phyloP scores from a whole-genome alignment of 129 eudicot species.

The Mikania micrantha region DNA sequence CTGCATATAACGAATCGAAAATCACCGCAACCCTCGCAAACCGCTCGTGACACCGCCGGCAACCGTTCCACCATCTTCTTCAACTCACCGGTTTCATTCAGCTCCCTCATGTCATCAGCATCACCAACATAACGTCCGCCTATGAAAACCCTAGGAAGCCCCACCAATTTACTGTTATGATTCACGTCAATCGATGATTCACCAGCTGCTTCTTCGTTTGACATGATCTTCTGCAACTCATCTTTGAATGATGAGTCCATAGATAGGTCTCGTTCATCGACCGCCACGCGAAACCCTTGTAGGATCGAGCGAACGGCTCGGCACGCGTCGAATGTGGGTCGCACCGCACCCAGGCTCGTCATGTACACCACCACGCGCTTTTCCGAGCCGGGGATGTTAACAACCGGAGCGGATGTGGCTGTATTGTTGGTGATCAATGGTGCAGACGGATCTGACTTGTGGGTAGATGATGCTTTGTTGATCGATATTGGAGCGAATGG shows the following conservation, averaged over 20 bases:
- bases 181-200: too few species aligned
- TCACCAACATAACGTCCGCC: slow-evolving; percentile 86
- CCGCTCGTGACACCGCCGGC: slow-evolving; percentile 42
- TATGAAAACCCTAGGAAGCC: slow-evolving; percentile 73
- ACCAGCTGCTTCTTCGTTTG: background rate
- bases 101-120: slow-evolving; percentile 63
- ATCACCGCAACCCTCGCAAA: slow-evolving; percentile 75
- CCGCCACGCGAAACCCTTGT: slow-evolving; percentile 57
- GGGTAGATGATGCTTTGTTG: background rate
- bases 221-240: slow-evolving; percentile 53
- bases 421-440: too few species aligned
- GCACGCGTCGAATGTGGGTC: slow-evolving; percentile 88
- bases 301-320: slow-evolving; percentile 54
- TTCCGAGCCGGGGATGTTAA: slow-evolving; percentile 41
- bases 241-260: slow-evolving; percentile 63
- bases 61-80: slow-evolving; percentile 52
- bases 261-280: slow-evolving; percentile 82
- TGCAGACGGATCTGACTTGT: background rate
- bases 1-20: slow-evolving; percentile 59
- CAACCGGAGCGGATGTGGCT: slow-evolving; percentile 3
- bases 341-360: slow-evolving; percentile 78
- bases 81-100: slow-evolving; percentile 80
- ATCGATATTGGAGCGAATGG: too few species aligned
- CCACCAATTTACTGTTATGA: background rate
- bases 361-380: slow-evolving; percentile 52